These are phyloP conservation scores for Raffaelea albimanens DNA, from an alignment of 2,329 filamentous ascomycete species.

Conservation along the genomic window DNA sequence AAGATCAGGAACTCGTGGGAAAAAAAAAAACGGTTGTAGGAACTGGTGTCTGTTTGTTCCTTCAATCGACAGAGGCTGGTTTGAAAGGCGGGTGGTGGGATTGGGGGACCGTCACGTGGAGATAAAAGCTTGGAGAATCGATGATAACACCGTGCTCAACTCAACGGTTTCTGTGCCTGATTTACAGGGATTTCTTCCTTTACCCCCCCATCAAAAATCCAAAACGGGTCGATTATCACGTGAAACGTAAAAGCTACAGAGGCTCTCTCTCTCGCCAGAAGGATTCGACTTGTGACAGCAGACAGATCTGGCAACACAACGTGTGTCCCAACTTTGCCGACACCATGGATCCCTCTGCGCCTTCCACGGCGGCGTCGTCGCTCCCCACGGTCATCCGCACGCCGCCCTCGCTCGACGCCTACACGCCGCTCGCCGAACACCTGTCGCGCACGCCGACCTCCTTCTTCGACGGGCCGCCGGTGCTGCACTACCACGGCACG, in stretches of 20 bases:
- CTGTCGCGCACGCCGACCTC: constrained; percentile 62
- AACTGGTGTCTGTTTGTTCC: no score
- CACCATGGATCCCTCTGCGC: not conserved
- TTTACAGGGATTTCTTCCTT: no score
- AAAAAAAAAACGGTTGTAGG: no score
- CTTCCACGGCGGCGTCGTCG: not conserved
- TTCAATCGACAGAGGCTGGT: no score
- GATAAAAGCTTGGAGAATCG: not conserved
- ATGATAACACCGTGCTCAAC: not conserved
- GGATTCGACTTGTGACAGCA: no score
- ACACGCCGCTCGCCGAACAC: constrained; percentile 57
- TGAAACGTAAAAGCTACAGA: not conserved
- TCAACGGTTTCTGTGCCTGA: no score
- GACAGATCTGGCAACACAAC: no score
- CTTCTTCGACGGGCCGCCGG: constrained; percentile 62
- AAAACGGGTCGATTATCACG: not conserved
- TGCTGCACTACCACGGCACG: constrained; percentile 55
- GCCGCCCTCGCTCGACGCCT: constrained; percentile 49
- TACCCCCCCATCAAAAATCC: no score
- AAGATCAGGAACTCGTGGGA: no score
- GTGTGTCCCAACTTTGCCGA: no score
- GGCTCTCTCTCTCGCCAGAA: no score
- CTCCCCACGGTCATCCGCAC: constrained; percentile 44
- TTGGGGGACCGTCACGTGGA: constrained; percentile 6
- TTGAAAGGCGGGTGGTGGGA: no score